Evolutionary conservation across 768 basidiomycete species (phyloP).

Genomic region (Boletus rufocinnamomeus): DNA sequence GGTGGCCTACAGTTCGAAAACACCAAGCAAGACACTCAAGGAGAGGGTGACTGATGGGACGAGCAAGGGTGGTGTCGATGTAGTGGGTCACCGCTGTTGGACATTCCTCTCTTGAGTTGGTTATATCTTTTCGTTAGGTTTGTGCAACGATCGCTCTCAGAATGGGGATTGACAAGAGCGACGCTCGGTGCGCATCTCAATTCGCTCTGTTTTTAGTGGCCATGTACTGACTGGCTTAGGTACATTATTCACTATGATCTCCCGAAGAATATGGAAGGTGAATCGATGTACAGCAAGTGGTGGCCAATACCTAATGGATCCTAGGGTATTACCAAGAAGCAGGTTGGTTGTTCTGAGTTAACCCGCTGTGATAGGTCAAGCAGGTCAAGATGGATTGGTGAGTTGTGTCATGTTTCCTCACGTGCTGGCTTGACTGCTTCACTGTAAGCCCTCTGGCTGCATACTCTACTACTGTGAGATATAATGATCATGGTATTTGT

Average conservation of each 20-base stretch:
- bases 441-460: slow-evolving; percentile 70
- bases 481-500: background rate
- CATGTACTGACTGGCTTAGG: slow-evolving; percentile 33
- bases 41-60: slow-evolving; percentile 62
- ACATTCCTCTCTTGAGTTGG: background rate
- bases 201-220: background rate
- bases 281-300: slow-evolving; percentile 1
- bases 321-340: slow-evolving; percentile 88
- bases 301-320: slow-evolving; percentile 2
- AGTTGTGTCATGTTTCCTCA: slow-evolving; percentile 20
- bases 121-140: slow-evolving; percentile 44
- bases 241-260: slow-evolving; percentile 84
- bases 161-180: slow-evolving; percentile 82
- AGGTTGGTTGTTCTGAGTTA: slow-evolving; percentile 42
- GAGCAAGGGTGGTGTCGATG: too few relatives aligned
- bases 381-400: slow-evolving; percentile 76
- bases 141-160: slow-evolving; percentile 85
- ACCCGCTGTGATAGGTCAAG: slow-evolving; percentile 54
- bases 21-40: slow-evolving; percentile 52
- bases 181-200: slow-evolving; percentile 54
- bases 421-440: background rate
- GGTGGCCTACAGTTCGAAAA: slow-evolving; percentile 44
- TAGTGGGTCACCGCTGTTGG: too few relatives aligned
- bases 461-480: slow-evolving; percentile 77
- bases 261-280: slow-evolving; percentile 83